These are phyloP conservation scores for Penicillium thymicola DNA, from an alignment of 2,329 filamentous ascomycete species.

Conservation along the genomic window DNA sequence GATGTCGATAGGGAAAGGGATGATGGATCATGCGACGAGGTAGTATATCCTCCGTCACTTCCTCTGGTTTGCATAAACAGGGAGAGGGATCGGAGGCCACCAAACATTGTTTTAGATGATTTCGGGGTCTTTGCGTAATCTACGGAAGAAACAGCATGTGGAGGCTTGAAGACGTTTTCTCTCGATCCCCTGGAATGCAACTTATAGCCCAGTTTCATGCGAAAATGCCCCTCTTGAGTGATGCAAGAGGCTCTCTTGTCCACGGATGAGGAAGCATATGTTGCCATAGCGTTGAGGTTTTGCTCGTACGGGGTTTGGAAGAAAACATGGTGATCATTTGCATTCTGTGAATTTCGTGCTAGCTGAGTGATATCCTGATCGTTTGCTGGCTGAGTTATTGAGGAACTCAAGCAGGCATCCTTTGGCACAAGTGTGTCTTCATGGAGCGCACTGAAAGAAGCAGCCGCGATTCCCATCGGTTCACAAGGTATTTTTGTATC, in stretches of 20 bases:
- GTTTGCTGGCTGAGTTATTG: background rate
- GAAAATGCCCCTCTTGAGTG: background rate
- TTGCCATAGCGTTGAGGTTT: background rate
- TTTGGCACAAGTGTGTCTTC: background rate
- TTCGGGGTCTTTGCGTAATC: background rate
- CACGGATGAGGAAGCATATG: background rate
- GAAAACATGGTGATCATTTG: background rate
- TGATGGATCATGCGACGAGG: conserved; percentile 7
- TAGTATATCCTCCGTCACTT: conserved; percentile 25
- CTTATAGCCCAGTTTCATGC: background rate
- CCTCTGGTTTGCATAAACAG: conserved; percentile 53
- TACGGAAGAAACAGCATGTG: background rate
- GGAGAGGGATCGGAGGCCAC: conserved; percentile 44
- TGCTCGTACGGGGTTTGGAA: background rate
- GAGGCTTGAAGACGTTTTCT: background rate
- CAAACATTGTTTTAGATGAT: background rate
- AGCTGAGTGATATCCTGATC: background rate
- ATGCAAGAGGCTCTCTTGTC: background rate
- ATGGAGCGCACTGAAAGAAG: background rate
- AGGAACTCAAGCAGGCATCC: background rate
- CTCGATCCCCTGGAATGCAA: background rate
- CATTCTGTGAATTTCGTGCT: background rate
- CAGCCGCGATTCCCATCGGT: background rate
- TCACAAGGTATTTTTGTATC: background rate
- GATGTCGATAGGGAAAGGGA: background rate